Evolutionary conservation across 129 eudicot genomes (phyloP).

Genomic region (Centella asiatica): DNA sequence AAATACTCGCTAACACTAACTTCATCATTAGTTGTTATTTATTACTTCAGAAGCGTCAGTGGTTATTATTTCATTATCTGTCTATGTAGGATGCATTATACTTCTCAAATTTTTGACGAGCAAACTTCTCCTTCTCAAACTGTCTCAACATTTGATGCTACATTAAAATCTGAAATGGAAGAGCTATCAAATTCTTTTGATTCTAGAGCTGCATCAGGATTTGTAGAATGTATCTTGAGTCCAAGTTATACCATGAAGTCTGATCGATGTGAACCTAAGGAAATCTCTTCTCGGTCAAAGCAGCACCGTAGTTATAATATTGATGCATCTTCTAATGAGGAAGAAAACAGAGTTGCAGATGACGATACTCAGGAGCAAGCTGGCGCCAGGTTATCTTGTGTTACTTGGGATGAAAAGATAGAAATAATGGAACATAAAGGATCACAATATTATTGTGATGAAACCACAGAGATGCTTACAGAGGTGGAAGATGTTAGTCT

Average conservation of each 20-base stretch:
- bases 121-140: conserved; percentile 40
- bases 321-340: conserved; percentile 32
- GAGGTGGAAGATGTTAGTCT: conserved; percentile 23
- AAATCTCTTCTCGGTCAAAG: conserved; percentile 25
- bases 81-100: conserved; percentile 42
- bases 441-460: conserved; percentile 15
- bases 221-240: conserved; percentile 41
- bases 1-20: not conserved
- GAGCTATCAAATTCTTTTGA: conserved; percentile 37
- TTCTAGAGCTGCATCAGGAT: conserved; percentile 40
- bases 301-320: conserved; percentile 20
- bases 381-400: conserved; percentile 36
- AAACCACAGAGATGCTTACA: conserved; percentile 25
- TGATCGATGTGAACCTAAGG: conserved; percentile 47
- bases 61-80: not conserved
- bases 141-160: conserved; percentile 32
- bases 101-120: conserved; percentile 26
- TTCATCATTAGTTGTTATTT: not conserved
- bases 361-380: conserved; percentile 37
- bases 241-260: conserved; percentile 44
- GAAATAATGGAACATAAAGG: conserved; percentile 43
- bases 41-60: not conserved
- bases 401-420: conserved; percentile 68
- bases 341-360: conserved; percentile 20
- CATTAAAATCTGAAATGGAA: conserved; percentile 34